Percentiles rank a stretch among this genome's conserved stretches.
These are phyloP conservation scores for Cercospora zeae-maydis DNA, from an alignment of 2,329 filamentous ascomycete species.

Conservation along the genomic window DNA sequence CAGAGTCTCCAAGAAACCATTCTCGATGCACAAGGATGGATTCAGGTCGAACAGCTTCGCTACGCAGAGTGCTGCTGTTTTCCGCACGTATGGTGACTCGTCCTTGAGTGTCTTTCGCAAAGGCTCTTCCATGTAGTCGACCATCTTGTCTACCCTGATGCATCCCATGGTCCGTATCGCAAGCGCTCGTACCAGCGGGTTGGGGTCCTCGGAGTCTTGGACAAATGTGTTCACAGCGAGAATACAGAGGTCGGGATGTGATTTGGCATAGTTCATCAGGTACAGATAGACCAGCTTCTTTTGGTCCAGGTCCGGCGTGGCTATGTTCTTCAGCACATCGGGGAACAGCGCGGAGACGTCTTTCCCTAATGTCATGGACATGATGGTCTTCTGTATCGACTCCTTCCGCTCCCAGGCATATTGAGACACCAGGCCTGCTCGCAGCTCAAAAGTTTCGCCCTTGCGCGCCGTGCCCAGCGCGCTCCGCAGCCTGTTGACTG, in stretches of 20 bases:
- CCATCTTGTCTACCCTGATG: conserved; percentile 98
- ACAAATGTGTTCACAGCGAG: conserved; percentile 98
- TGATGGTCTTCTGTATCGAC: conserved; percentile 98
- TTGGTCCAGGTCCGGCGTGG: conserved; percentile 88
- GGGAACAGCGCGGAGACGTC: conserved; percentile 97
- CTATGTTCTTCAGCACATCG: conserved; percentile 98
- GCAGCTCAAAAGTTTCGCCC: conserved; percentile 96
- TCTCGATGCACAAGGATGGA: conserved; percentile 87
- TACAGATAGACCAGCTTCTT: conserved; percentile 99
- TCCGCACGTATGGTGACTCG: conserved; percentile 96
- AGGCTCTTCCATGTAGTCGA: conserved; percentile 99
- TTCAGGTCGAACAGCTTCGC: conserved; percentile 97
- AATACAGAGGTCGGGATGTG: conserved; percentile 96
- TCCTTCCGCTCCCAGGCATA: conserved; percentile 99
- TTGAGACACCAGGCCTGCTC: conserved; percentile 91
- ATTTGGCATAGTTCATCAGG: conserved; percentile 99
- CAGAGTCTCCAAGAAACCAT: conserved; percentile 88
- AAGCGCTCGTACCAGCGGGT: conserved; percentile 88
- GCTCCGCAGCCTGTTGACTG: conserved; percentile 91
- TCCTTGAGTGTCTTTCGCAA: conserved; percentile 92
- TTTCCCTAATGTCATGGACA: conserved; percentile 99
- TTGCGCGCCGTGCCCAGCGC: conserved; percentile 91
- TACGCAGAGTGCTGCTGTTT: conserved; percentile 96
- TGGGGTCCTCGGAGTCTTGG: conserved; percentile 97
- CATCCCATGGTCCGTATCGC: conserved; percentile 98